Base-by-base conservation (phyloP, 2,329 filamentous ascomycete genomes). In the Hymenotorrendiella dingleyae region DNA sequence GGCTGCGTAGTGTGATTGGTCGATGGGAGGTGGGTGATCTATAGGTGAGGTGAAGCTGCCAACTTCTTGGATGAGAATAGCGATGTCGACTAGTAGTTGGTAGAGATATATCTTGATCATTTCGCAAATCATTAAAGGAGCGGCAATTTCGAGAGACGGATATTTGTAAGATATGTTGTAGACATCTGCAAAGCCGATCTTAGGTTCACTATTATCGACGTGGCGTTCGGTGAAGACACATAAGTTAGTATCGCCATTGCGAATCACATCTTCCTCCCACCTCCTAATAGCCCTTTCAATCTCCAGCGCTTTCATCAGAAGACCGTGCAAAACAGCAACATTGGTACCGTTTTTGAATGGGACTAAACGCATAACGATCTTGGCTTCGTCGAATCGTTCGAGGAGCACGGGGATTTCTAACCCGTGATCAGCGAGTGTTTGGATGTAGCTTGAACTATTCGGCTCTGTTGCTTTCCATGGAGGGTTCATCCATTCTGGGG, bases 71-170 rank as follows among this genome's bases (percentile, higher is more conserved):
- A 36, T 12, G 14, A 11, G 40, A 2, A 17, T 20, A 32, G 26
- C 14, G 4, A 45, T 29, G 17, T 47, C 33, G 9, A 43, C 21
- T 3, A 47, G 30, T 21, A 49, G 30, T 21, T 32, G 36, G 23
- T 40, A 43, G 12, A 50, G 27, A 19, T 33, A 42, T 20, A 50
- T 45, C 21, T 37, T 40, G 14, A 37, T 24, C 44, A 47, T 45
- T 17, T 47, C 47, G 17, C 34, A 28, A 24, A 39, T 47, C 2
- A 47, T 23, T 3, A 45, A 23, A 11, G 41, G 42, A 6, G 44
- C 35, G 11, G 38, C 47, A n/a, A 33, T 24, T 8, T 45, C 35
- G 32, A 40, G 47, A 11, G 23, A 39, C 9, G 44, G 12, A 22
- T 45, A 50, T 12, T 14, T 9, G 14, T 36, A 50, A n/a, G 38